A percentile compares a stretch with the other conserved stretches of the same genome.
These are phyloP conservation scores for Geosmithia morbida DNA, from an alignment of 2,329 filamentous ascomycete genomes.

Conservation along the genomic window DNA sequence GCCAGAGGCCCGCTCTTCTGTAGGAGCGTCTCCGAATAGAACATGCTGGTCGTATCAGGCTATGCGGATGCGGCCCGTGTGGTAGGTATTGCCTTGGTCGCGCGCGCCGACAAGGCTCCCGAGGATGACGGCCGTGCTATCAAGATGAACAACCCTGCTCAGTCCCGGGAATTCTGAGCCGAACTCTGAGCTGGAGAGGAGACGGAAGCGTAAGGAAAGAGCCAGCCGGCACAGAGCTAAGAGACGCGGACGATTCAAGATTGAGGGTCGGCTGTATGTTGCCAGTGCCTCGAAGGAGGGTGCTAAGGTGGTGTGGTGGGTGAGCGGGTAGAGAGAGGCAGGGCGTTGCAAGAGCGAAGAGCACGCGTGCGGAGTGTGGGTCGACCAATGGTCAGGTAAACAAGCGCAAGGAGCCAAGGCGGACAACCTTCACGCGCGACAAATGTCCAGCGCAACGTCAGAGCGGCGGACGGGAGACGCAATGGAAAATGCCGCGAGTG, in stretches of 20 bases:
- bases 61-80: conserved; percentile 11
- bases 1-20: conserved; percentile 95
- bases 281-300: no score
- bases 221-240: neutral
- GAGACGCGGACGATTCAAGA: neutral
- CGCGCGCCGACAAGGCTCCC: neutral
- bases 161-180: neutral
- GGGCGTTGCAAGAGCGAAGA: neutral
- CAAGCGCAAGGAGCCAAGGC: neutral
- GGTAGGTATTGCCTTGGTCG: conserved; percentile 5
- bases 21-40: conserved; percentile 91
- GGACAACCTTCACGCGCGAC: neutral
- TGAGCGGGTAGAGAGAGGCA: neutral
- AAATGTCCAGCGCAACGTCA: neutral
- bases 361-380: neutral
- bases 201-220: neutral
- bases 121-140: neutral
- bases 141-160: neutral
- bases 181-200: neutral
- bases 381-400: neutral
- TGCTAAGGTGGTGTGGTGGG: neutral
- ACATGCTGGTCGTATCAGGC: conserved; percentile 47
- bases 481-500: neutral
- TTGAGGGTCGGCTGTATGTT: neutral
- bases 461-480: neutral